A percentile compares a stretch with the other conserved stretches of the same genome.
Conservation (phyloP, 2,329 filamentous ascomycete genomes). For the Plectosphaerella cucumerina region DNA sequence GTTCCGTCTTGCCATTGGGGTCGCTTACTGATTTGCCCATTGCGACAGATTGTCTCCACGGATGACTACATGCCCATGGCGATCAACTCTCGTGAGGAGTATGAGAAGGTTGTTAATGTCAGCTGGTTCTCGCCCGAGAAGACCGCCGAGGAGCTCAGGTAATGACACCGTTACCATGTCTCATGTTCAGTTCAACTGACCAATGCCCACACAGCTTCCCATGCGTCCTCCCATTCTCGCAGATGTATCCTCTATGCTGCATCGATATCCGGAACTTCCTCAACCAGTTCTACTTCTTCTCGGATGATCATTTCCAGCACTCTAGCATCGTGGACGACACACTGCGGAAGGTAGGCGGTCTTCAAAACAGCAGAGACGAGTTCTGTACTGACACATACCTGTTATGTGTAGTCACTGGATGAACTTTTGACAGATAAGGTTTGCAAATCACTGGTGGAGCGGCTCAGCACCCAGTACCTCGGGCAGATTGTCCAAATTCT, state of each 20-base stretch:
- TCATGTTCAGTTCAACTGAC: conserved; percentile 6
- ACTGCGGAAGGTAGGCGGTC: conserved; percentile 60
- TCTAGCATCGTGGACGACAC: conserved; percentile 88
- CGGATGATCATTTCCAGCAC: conserved; percentile 91
- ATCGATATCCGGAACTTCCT: conserved; percentile 97
- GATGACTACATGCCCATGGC: conserved; percentile 99
- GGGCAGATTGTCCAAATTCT: conserved; percentile 98
- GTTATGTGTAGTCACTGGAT: conserved; percentile 66
- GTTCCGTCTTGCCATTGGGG: not conserved
- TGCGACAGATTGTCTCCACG: conserved; percentile 65
- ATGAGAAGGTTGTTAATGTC: conserved; percentile 91
- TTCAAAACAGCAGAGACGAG: not conserved
- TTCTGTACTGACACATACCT: not conserved
- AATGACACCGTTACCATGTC: conserved; percentile 25
- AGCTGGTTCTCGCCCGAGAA: conserved; percentile 94
- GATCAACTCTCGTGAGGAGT: conserved; percentile 84
- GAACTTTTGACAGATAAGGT: conserved; percentile 91
- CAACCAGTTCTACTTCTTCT: conserved; percentile 98
- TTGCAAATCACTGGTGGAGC: conserved; percentile 83
- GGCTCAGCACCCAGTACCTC: conserved; percentile 86
- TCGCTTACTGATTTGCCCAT: conserved; percentile 8
- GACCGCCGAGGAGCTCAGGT: conserved; percentile 69
- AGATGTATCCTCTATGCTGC: conserved; percentile 98
- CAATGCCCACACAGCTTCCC: conserved; percentile 63
- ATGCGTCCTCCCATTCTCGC: conserved; percentile 92